Evolutionary conservation across 768 basidiomycete species (phyloP), one percentile per base, ranked within the genome.

Genomic region (Boletus pseudo-olivaceus): DNA sequence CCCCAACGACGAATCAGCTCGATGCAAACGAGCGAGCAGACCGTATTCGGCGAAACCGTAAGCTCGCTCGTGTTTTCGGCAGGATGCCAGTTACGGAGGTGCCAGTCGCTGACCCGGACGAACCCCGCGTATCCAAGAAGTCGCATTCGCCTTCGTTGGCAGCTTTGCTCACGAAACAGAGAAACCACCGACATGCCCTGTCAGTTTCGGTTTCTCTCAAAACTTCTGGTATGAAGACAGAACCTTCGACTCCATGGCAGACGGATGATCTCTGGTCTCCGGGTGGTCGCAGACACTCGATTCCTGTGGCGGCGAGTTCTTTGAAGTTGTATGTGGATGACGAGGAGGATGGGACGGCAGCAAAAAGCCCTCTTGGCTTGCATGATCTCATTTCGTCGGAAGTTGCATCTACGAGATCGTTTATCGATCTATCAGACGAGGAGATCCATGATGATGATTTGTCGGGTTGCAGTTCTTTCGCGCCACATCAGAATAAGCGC

Each of bases 21-120:
- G 75, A 76, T 57, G 72, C 82, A 17, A 75, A 78, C 11, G 83
- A 87, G 58, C 88, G 90, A 30, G 80, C 85, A 0, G 88, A 88
- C 47, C 82, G 87, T 53, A 75, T 93, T 32, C 77, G 82, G 50
- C 87, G 85, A 61, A 81, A 84, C 47, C 83, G 86, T 62, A 93
- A 93, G 69, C 79, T 93, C 45, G 77, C 86, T n/a, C 84, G 85
- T 57, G 73, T 93, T n/a, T 85, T 93, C 51, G 90, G 90, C 39
- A 78, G 82, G 68, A 82, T 77, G 4, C 88, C 86, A 4, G 77
- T 73, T 6, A 72, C 75, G 5, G 79, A 79, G 10, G 71, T 68
- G 7, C 57, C 68, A 1, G 12, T 40, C 1, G 29, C 68, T 59
- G 53, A 69, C 12, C 5, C 19, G 4, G 58, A 76, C 64, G 62